These are phyloP conservation scores for Stagonosporopsis chrysanthemi DNA, from an alignment of 2,329 filamentous ascomycete genomes.

Conservation along the genomic window DNA sequence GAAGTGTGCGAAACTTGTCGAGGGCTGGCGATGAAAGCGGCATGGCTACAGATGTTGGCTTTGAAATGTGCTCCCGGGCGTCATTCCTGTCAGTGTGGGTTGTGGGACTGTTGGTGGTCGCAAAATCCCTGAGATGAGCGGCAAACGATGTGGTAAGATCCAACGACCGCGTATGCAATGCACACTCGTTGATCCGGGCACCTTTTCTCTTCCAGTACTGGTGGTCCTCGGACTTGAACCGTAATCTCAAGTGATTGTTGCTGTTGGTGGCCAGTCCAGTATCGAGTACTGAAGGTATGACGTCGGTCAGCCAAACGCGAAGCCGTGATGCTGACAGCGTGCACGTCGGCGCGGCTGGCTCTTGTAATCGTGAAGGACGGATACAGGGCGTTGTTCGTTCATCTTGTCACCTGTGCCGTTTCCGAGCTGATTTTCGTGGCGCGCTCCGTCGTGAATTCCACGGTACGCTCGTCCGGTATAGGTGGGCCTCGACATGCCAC, in stretches of 20 bases:
- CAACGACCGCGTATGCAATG: background rate
- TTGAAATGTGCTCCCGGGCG: background rate
- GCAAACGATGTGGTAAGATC: background rate
- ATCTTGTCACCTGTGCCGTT: slow-evolving; percentile 18
- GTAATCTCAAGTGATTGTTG: background rate
- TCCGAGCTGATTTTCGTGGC: slow-evolving; percentile 22
- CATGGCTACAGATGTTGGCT: slow-evolving; percentile 1
- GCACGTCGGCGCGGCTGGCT: background rate
- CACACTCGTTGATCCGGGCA: background rate
- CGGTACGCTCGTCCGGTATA: slow-evolving; percentile 12
- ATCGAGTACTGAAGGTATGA: slow-evolving; percentile 10
- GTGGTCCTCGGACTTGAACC: background rate
- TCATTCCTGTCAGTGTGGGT: background rate
- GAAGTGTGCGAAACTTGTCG: slow-evolving; percentile 10
- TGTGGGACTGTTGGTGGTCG: background rate
- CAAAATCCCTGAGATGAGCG: background rate
- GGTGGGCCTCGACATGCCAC: slow-evolving; percentile 4
- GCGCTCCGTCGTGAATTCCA: slow-evolving; percentile 20
- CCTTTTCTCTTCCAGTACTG: background rate
- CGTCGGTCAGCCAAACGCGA: slow-evolving; percentile 14
- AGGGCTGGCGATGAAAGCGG: slow-evolving; percentile 7
- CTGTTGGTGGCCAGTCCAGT: slow-evolving; percentile 1
- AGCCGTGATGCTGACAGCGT: background rate
- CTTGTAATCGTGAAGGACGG: background rate
- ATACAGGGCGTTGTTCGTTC: slow-evolving; percentile 4